Conservation (phyloP, 768 basidiomycete genomes). For the Lactarius hatsudake region DNA sequence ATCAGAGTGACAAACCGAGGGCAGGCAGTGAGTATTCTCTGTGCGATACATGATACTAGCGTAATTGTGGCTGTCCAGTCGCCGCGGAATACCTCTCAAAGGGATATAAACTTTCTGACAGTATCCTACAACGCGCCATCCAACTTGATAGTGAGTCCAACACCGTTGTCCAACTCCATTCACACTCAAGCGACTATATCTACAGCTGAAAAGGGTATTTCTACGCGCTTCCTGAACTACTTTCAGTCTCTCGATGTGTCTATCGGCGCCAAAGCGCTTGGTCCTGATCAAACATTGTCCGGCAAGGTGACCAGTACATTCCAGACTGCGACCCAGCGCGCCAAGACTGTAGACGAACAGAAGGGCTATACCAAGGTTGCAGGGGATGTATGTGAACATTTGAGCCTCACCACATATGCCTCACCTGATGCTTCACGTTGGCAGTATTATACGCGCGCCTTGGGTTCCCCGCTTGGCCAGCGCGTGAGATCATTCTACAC, state of each 20-base stretch:
- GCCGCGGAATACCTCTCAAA: conserved; percentile 92
- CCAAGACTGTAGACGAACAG: conserved; percentile 76
- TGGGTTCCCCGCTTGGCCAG: conserved; percentile 74
- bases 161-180: not conserved
- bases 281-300: conserved; percentile 78
- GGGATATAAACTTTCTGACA: conserved; percentile 81
- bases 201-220: conserved; percentile 82
- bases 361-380: conserved; percentile 72
- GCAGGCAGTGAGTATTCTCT: conserved; percentile 62
- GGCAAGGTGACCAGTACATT: conserved; percentile 66
- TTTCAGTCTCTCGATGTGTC: conserved; percentile 68
- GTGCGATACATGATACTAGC: not conserved
- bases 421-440: not conserved
- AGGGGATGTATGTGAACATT: conserved; percentile 48
- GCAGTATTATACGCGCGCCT: conserved; percentile 76
- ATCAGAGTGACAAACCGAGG: conserved; percentile 90
- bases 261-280: conserved; percentile 67
- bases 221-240: conserved; percentile 77
- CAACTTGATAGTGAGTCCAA: conserved; percentile 62
- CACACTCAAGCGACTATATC: not conserved
- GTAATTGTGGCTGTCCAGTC: conserved; percentile 42
- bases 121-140: conserved; percentile 73
- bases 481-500: conserved; percentile 85
- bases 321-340: conserved; percentile 62
- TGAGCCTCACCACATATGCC: not conserved